These are phyloP conservation scores for Neospora caninum DNA, from an alignment of 169 alveolate species.

Conservation along the genomic window DNA sequence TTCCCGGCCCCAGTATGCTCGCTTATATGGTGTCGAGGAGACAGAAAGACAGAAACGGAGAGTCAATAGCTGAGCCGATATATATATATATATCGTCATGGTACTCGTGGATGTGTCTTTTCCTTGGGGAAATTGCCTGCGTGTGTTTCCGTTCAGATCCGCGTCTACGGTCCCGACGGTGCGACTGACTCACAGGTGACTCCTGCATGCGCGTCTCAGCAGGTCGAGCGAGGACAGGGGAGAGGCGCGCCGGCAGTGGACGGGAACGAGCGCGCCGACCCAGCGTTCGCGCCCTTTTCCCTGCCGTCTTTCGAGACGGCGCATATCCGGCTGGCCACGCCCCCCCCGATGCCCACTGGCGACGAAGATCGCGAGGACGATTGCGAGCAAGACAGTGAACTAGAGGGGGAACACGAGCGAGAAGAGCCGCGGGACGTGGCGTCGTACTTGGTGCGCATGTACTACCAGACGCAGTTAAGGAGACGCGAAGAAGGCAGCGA, in stretches of 20 bases:
- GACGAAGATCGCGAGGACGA: not conserved
- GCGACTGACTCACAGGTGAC: not conserved
- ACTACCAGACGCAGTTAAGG: not conserved
- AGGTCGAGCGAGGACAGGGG: not conserved
- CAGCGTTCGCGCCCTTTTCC: not conserved
- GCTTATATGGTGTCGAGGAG: too few species aligned
- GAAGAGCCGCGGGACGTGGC: not conserved
- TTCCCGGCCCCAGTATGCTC: too few species aligned
- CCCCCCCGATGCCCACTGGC: not conserved
- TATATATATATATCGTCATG: too few species aligned
- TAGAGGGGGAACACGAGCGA: not conserved
- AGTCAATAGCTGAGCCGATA: too few species aligned
- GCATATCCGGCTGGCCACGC: not conserved
- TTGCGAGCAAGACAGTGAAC: not conserved
- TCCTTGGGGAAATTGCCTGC: too few species aligned
- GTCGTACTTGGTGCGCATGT: not conserved
- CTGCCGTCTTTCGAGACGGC: not conserved
- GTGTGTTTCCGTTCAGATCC: not conserved
- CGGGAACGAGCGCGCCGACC: not conserved
- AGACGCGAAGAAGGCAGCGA: not conserved
- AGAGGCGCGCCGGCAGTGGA: not conserved
- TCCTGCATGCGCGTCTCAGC: not conserved
- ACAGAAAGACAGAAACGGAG: too few species aligned
- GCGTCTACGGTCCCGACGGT: constrained; percentile 10
- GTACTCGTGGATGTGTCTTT: too few species aligned